These are phyloP conservation scores for Russula ochroleuca DNA, from an alignment of 768 basidiomycete genomes.

Conservation along the genomic window DNA sequence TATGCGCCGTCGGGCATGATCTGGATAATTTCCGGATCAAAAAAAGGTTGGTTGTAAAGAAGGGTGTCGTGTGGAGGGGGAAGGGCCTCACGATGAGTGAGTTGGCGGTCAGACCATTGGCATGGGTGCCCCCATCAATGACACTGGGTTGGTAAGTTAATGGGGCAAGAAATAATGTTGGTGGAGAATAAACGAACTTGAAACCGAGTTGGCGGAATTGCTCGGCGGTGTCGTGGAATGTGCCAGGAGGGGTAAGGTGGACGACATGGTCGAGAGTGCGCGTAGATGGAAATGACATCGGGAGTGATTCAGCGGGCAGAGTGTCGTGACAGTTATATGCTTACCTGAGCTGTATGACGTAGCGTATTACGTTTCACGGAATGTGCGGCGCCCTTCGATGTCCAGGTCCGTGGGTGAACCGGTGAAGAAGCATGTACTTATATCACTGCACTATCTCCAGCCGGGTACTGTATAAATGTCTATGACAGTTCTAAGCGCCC, in stretches of 20 bases:
- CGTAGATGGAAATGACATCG: slow-evolving; percentile 34
- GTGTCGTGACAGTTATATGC: too few relatives aligned
- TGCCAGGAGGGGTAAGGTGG: slow-evolving; percentile 62
- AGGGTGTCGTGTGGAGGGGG: background rate
- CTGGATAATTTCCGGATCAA: slow-evolving; percentile 32
- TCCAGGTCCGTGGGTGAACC: too few relatives aligned
- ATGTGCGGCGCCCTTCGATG: too few relatives aligned
- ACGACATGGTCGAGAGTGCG: slow-evolving; percentile 63
- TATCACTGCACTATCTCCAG: too few relatives aligned
- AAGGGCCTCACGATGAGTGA: slow-evolving; percentile 50
- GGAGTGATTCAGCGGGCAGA: too few relatives aligned
- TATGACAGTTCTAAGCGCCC: too few relatives aligned
- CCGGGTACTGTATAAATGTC: too few relatives aligned
- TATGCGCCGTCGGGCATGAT: slow-evolving; percentile 56
- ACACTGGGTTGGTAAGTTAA: slow-evolving; percentile 39
- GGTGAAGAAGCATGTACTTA: too few relatives aligned
- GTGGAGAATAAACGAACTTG: slow-evolving; percentile 40
- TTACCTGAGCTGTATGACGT: too few relatives aligned
- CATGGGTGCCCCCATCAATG: slow-evolving; percentile 60
- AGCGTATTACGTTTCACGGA: too few relatives aligned
- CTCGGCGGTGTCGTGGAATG: slow-evolving; percentile 45
- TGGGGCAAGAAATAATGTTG: background rate
- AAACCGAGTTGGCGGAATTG: slow-evolving; percentile 62
- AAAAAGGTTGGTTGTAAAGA: background rate
- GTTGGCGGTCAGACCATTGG: slow-evolving; percentile 59